Percentiles rank a stretch among this genome's conserved stretches.
Conservation (phyloP, 768 basidiomycete genomes). For the Porphyrellus cyaneotinctus region DNA sequence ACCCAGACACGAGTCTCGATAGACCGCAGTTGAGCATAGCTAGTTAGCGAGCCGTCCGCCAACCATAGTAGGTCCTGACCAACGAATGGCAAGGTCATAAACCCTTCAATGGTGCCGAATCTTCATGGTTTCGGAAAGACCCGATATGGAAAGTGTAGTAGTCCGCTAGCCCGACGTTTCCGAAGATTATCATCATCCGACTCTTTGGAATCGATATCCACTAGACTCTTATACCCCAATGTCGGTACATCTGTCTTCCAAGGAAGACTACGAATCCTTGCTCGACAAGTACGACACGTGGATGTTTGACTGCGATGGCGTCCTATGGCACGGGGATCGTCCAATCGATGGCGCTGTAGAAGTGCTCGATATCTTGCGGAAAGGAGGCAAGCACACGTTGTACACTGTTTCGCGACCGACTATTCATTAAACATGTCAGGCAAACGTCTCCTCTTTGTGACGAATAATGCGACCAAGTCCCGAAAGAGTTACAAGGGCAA, state of each 20-base stretch:
- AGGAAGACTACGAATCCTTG: constrained; percentile 45
- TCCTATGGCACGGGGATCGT: constrained; percentile 84
- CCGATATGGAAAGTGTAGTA: constrained; percentile 20
- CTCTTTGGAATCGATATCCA: constrained; percentile 1
- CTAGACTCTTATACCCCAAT: constrained; percentile 19
- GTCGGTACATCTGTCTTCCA: constrained; percentile 28
- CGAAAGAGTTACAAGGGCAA: constrained; percentile 82
- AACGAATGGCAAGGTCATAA: background rate
- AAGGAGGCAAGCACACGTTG: constrained; percentile 52
- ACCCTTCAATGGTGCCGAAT: too few species aligned
- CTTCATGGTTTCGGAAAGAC: too few species aligned
- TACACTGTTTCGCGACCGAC: constrained; percentile 1
- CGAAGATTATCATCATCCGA: constrained; percentile 3
- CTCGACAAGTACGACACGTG: constrained; percentile 82
- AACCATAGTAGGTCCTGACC: background rate
- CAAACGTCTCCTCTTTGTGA: constrained; percentile 87
- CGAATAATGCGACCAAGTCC: constrained; percentile 96
- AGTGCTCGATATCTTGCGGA: constrained; percentile 68
- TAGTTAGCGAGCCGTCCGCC: background rate
- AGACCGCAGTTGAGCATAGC: too few species aligned
- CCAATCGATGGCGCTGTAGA: constrained; percentile 75
- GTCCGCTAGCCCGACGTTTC: too few species aligned
- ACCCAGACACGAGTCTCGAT: background rate
- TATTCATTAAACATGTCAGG: constrained; percentile 35
- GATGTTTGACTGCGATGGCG: constrained; percentile 96